Conservation (phyloP, 2,329 filamentous ascomycete genomes). For the Diaporthe sp. region DNA sequence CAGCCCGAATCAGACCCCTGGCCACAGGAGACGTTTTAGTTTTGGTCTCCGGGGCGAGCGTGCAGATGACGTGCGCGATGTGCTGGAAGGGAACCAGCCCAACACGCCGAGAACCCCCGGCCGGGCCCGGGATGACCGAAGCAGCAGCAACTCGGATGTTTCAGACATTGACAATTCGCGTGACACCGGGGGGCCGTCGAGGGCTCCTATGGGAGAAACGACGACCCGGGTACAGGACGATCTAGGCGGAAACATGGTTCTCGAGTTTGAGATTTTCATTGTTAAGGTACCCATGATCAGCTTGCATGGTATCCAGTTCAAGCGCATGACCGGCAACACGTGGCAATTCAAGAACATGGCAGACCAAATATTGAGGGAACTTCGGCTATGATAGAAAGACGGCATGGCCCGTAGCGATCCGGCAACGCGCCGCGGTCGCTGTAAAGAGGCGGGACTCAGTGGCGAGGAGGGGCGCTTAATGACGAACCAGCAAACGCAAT, state of each 20-base stretch:
- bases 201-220: conserved; percentile 81
- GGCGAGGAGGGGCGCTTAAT: background rate
- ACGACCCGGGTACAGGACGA: conserved; percentile 93
- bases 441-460: background rate
- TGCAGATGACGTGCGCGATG: conserved; percentile 78
- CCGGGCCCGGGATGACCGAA: conserved; percentile 67
- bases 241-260: conserved; percentile 82
- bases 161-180: conserved; percentile 74
- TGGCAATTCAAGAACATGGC: conserved; percentile 99
- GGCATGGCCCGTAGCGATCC: background rate
- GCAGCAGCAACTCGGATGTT: conserved; percentile 87
- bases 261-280: conserved; percentile 96
- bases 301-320: conserved; percentile 97
- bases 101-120: conserved; percentile 57
- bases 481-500: conserved; percentile 22
- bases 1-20: conserved; percentile 65
- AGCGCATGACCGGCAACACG: conserved; percentile 93
- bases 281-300: conserved; percentile 96
- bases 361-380: conserved; percentile 88
- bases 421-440: background rate
- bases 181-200: conserved; percentile 56
- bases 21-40: conserved; percentile 83
- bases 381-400: conserved; percentile 71
- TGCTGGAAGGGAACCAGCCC: conserved; percentile 56
- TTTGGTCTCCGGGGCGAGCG: conserved; percentile 77